Evolutionary conservation across 768 basidiomycete genomes (phyloP).

Genomic region (Hericium coralloides): DNA sequence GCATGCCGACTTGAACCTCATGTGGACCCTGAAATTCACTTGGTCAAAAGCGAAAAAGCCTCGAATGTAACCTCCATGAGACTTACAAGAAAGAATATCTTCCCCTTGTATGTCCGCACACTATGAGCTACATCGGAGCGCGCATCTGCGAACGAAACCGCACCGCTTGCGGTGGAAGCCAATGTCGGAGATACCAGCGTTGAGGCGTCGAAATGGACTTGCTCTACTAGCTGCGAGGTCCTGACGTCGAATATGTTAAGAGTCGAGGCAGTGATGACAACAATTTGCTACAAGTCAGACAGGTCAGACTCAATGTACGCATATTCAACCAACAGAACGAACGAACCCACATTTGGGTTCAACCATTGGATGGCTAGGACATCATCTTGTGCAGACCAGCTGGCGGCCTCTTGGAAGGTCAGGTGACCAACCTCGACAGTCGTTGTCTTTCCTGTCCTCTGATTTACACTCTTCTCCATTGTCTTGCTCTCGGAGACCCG

Average conservation of each 20-base stretch:
- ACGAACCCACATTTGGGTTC: slow-evolving; percentile 70
- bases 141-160: slow-evolving; percentile 39
- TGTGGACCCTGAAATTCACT: slow-evolving; percentile 43
- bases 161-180: slow-evolving; percentile 35
- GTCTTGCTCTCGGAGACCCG: slow-evolving; percentile 52
- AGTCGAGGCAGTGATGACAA: slow-evolving; percentile 44
- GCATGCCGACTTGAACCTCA: slow-evolving; percentile 69
- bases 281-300: slow-evolving; percentile 46
- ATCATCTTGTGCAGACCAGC: slow-evolving; percentile 51
- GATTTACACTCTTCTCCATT: slow-evolving; percentile 38
- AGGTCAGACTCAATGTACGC: background rate
- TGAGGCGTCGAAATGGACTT: slow-evolving; percentile 46
- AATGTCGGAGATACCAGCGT: slow-evolving; percentile 47
- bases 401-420: slow-evolving; percentile 49
- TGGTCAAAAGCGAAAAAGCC: slow-evolving; percentile 1
- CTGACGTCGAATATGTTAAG: slow-evolving; percentile 67
- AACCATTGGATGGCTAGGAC: slow-evolving; percentile 82
- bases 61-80: background rate
- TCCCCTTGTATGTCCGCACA: slow-evolving; percentile 78
- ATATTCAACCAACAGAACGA: slow-evolving; percentile 8
- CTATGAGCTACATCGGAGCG: slow-evolving; percentile 56
- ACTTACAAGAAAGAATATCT: slow-evolving; percentile 82
- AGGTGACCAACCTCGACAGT: slow-evolving; percentile 58
- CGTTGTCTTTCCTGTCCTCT: slow-evolving; percentile 50
- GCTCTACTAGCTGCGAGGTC: slow-evolving; percentile 50